These are phyloP conservation scores for Chernovozyma aurita DNA, from an alignment of 1,139 yeast genomes.

Conservation along the genomic window DNA sequence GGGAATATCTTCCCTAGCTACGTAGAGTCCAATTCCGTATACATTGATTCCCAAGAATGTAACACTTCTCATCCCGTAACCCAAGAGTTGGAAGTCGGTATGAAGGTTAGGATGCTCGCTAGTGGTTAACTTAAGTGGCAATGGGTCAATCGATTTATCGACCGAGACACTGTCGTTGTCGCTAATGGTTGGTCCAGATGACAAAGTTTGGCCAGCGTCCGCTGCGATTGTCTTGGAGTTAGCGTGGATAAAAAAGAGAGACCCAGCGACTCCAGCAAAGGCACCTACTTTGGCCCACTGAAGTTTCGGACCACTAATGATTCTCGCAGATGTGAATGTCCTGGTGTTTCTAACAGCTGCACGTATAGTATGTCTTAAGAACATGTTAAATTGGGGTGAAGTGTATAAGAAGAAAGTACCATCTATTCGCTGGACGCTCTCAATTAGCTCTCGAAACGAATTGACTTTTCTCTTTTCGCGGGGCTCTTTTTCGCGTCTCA, in stretches of 20 bases:
- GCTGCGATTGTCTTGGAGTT: neutral
- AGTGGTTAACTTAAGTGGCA: constrained; percentile 34
- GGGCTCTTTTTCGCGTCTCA: too few relatives aligned
- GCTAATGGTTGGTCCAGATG: neutral
- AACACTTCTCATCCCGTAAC: constrained; percentile 77
- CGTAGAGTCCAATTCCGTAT: constrained; percentile 79
- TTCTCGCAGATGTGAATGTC: neutral
- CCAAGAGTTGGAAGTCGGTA: constrained; percentile 50
- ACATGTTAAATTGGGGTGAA: neutral
- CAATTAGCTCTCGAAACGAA: too few relatives aligned
- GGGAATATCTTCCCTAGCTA: constrained; percentile 53
- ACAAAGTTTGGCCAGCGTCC: too few relatives aligned
- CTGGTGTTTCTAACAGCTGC: neutral
- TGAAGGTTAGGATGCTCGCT: constrained; percentile 17
- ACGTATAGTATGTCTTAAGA: neutral
- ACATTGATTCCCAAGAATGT: constrained; percentile 82
- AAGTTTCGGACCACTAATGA: neutral
- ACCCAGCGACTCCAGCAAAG: neutral
- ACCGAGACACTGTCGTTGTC: constrained; percentile 29
- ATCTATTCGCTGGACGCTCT: too few relatives aligned
- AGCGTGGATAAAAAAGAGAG: neutral
- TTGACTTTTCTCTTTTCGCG: too few relatives aligned
- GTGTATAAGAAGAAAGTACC: too few relatives aligned
- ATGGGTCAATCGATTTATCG: constrained; percentile 48
- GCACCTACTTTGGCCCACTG: neutral